Evolutionary conservation across 352 stramenopile species (phyloP).

Genomic region (Pythium plurisporium): DNA sequence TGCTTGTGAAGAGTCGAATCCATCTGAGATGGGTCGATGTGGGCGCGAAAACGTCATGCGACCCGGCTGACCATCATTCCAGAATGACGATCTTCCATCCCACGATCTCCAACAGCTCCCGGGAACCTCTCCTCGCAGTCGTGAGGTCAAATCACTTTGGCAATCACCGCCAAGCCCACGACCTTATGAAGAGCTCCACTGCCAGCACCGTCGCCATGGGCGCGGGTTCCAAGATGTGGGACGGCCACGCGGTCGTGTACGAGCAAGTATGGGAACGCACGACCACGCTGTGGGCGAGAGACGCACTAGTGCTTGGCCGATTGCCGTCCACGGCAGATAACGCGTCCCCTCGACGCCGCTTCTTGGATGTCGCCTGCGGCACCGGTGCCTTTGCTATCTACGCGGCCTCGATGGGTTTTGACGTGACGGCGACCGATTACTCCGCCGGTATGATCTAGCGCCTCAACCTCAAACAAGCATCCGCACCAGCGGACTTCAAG

Average conservation of each 20-base stretch:
- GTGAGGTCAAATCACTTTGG: too few species aligned
- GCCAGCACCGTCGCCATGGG: too few species aligned
- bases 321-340: conserved; percentile 63
- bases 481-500: not conserved
- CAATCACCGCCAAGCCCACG: too few species aligned
- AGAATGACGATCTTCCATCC: too few species aligned
- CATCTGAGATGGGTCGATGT: too few species aligned
- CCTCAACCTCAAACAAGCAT: conserved; percentile 4
- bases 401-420: conserved; percentile 7
- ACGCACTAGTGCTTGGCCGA: conserved; percentile 46
- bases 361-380: conserved; percentile 18
- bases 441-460: conserved; percentile 13
- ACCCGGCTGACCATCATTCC: too few species aligned
- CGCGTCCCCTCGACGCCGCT: conserved; percentile 34
- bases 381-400: conserved; percentile 2
- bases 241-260: not conserved
- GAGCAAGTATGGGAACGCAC: not conserved
- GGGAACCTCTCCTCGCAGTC: too few species aligned
- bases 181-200: too few species aligned
- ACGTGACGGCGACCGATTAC: conserved; percentile 17
- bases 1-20: too few species aligned
- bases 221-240: too few species aligned
- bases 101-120: too few species aligned
- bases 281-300: conserved; percentile 43
- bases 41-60: too few species aligned